Evolutionary conservation across 768 basidiomycete genomes (phyloP), one percentile per base, ranked within the genome.

Genomic region (Tubosaeta sp.): DNA sequence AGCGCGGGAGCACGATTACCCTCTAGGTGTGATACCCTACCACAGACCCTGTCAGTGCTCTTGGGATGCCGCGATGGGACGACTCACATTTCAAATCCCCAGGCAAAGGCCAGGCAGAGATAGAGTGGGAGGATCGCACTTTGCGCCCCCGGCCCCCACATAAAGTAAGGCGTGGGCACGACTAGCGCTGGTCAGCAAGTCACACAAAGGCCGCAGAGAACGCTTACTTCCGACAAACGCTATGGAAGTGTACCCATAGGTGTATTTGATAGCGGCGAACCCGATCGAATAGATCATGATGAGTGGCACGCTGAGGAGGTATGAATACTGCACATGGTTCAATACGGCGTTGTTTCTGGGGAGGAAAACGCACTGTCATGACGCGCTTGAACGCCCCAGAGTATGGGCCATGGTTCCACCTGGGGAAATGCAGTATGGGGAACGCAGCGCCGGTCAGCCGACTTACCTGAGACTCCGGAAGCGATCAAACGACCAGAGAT

Each of bases 311-410:
- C 75, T 78, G 51, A 81, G 42, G 22, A 89, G 62, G 61, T 91
- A 91, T 2, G 86, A 80, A 65, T 90, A 91, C 87, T 91, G 56
- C 6, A n/a, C 22, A 25, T 19, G 7, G 29, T 5, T 45, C n/a
- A 17, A 10, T 10, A 33, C 39, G 1, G 22, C 9, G 39, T 8
- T 22, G 17, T 22, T 19, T 4, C 2, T 14, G 1, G n/a, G 13
- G 6, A 6, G 5, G 14, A 38, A 14, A 9, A 66, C 81, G 51
- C 54, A 90, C 88, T 34, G 87, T 91, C 90, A 92, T 91, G 64
- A 91, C 62, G 26, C 91, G 82, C 67, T 89, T 91, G 72, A 91
- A 91, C 4, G 85, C 78, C n/a, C 86, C 87, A 14, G 83, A 77
- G 52, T 81, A 68, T 3, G 78, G 76, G 2, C 83, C 85, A 27